Percentiles rank a stretch among this genome's conserved stretches.
Evolutionary conservation across 1,139 yeast species (phyloP).

Genomic region (Candida labiduridarum): DNA sequence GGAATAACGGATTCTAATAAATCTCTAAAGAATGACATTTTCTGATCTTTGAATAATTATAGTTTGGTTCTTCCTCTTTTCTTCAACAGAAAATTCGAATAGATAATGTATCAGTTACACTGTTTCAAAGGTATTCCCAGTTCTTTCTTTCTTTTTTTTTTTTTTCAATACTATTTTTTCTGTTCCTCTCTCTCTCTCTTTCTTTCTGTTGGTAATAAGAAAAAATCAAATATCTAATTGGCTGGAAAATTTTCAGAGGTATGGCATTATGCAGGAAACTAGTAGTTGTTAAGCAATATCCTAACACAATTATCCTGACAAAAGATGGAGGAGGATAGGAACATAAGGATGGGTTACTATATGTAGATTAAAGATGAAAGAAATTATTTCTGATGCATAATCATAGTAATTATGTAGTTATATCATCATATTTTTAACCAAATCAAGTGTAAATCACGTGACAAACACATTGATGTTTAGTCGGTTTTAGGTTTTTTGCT

Average conservation of each 20-base stretch:
- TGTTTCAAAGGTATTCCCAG: not conserved
- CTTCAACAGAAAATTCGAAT: slow-evolving; percentile 1
- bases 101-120: not conserved
- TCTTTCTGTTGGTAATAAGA: slow-evolving; percentile 5
- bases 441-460: no score
- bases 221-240: slow-evolving; percentile 16
- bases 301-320: not conserved
- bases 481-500: no score
- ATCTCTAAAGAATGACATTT: slow-evolving; percentile 67
- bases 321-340: not conserved
- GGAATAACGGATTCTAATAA: slow-evolving; percentile 83
- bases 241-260: slow-evolving; percentile 5
- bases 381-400: no score
- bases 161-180: not conserved
- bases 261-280: slow-evolving; percentile 6
- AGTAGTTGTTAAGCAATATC: not conserved
- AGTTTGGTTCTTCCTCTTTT: slow-evolving; percentile 1
- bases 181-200: slow-evolving; percentile 1
- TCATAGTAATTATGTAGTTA: no score
- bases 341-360: no score
- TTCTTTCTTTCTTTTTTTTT: not conserved
- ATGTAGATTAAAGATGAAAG: no score
- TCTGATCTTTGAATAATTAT: slow-evolving; percentile 3
- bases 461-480: no score
- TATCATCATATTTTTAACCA: no score